Conservation (phyloP, 225 moss, liverwort and hornwort genomes). For the Lunularia cruciata region DNA sequence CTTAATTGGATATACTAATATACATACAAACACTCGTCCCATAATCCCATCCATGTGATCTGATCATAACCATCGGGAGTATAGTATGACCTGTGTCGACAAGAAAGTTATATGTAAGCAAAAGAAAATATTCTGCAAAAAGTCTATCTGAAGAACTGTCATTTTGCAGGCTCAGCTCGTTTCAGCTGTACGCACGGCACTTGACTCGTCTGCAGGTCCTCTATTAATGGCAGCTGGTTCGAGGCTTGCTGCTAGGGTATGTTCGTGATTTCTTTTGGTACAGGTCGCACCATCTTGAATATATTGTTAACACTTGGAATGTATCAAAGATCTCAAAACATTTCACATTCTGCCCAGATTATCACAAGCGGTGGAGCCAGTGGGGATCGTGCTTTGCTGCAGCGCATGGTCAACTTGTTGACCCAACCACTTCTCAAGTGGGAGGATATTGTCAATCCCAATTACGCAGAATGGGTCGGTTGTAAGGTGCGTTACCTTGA, state of each 20-base stretch:
- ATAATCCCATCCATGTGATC: too few relatives aligned
- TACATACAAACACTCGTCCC: too few relatives aligned
- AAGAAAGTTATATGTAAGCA: too few relatives aligned
- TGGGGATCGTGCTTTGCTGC: conserved; percentile 83
- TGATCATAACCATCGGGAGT: too few relatives aligned
- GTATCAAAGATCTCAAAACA: neutral
- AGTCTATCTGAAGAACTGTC: too few relatives aligned
- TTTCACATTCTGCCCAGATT: conserved; percentile 42
- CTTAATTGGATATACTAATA: too few relatives aligned
- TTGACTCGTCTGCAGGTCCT: conserved; percentile 87
- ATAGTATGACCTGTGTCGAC: too few relatives aligned
- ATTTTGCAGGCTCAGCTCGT: conserved; percentile 76
- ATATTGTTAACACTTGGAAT: conserved; percentile 15
- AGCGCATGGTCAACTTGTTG: conserved; percentile 82
- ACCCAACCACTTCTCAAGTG: conserved; percentile 76
- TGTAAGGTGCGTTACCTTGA: conserved; percentile 55
- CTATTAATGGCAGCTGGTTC: conserved; percentile 88
- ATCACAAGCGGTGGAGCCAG: conserved; percentile 85
- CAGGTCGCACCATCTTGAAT: neutral
- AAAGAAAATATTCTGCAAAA: too few relatives aligned
- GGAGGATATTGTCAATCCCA: conserved; percentile 89
- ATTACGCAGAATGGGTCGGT: conserved; percentile 98
- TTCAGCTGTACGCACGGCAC: conserved; percentile 92
- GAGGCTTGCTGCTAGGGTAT: conserved; percentile 87
- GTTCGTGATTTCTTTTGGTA: conserved; percentile 6